Evolutionary conservation across 2,329 filamentous ascomycete species (phyloP), one percentile per base, ranked within the genome.

Genomic region (Phoma sp.): DNA sequence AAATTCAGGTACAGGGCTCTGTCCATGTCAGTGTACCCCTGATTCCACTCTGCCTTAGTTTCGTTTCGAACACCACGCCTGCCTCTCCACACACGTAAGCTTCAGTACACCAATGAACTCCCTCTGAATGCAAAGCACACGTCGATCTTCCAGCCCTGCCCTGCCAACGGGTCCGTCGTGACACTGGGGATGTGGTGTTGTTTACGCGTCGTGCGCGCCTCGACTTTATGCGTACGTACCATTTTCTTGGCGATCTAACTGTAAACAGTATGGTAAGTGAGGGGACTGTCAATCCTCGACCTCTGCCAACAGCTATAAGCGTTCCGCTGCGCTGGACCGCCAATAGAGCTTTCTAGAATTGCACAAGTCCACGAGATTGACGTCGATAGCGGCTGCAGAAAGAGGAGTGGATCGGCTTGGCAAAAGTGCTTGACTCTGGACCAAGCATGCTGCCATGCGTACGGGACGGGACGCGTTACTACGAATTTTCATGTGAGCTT

Each of bases 391-490:
- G 35, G 40, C 35, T 55, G 29, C 31, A 49, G 45, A 33, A 50
- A 29, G 41, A 37, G 37, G 52, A 55, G 37, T 43, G 35, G 35
- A 38, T 12, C 38, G 40, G 36, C 52, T 55, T 55, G 52, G 46
- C 52, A 47, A 3, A 9, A 3, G 31, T 46, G 52, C 52, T 55
- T 52, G 43, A 51, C 29, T 54, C 36, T 8, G 21, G 19, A 19
- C 32, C 29, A 50, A 50, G 46, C 41, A 35, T 50, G 52, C 57
- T 56, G 1, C 17, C 1, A 17, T 52, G 52, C 52, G 51, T 53
- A 53, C 48, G 37, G 52, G 52, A 56, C 48, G 33, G 43, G 44
- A 37, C 57, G 57, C 49, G 37, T 36, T 43, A 47, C 41, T 43
- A 47, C 41, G 43, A 55, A 12, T 27, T 41, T 43, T 31, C 8